Evolutionary conservation across 2,329 filamentous ascomycete species (phyloP).

Genomic region (Zymoseptoria tritici): DNA sequence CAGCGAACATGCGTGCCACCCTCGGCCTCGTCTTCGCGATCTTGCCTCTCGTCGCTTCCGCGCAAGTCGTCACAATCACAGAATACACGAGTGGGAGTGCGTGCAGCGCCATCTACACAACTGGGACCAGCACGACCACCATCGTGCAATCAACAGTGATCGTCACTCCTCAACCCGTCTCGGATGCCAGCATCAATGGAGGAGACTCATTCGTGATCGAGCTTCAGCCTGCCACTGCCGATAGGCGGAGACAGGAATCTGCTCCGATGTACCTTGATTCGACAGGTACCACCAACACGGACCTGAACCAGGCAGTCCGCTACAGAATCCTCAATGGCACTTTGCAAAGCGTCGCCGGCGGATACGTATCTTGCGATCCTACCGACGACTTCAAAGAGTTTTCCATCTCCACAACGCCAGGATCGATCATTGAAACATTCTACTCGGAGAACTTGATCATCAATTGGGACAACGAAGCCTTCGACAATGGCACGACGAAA

Average conservation of each 20-base stretch:
- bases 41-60: constrained; percentile 10
- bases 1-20: constrained; percentile 1
- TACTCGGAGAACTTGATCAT: constrained; percentile 20
- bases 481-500: constrained; percentile 25
- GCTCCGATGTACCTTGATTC: constrained; percentile 22
- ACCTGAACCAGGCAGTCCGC: constrained; percentile 22
- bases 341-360: constrained; percentile 17
- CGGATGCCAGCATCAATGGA: constrained; percentile 24
- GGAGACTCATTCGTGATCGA: constrained; percentile 28
- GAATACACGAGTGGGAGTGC: constrained; percentile 16
- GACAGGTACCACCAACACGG: constrained; percentile 29
- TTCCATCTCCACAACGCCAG: constrained; percentile 14
- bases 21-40: constrained; percentile 7
- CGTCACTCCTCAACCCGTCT: constrained; percentile 20
- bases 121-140: constrained; percentile 16
- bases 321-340: constrained; percentile 26
- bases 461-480: constrained; percentile 28
- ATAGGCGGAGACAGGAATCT: constrained; percentile 18
- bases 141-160: constrained; percentile 25
- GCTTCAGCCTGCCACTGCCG: constrained; percentile 11
- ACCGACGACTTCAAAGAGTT: constrained; percentile 22
- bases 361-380: constrained; percentile 20
- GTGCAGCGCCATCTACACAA: constrained; percentile 22
- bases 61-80: constrained; percentile 22
- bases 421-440: constrained; percentile 26